Base-by-base conservation (phyloP, 2,329 filamentous ascomycete genomes). In the Aspergillus transmontanensis region DNA sequence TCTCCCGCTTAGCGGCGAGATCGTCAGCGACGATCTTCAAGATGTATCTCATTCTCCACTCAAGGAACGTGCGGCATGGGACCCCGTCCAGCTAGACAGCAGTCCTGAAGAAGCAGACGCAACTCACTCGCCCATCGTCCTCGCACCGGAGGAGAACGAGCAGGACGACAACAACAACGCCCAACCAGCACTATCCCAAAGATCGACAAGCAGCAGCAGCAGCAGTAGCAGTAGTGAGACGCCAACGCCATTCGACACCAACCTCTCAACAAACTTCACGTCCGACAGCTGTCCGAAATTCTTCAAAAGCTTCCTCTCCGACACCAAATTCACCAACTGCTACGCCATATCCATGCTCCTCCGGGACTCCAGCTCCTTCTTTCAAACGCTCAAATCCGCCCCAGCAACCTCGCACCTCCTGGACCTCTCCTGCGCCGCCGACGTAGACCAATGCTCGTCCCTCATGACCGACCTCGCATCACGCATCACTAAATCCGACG, bases 311-410 rank as follows among this genome's bases (percentile, higher is more conserved):
- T 87, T 96, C 70, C 83, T 95, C 57, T 80, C 79, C 54, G 86
- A 92, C 73, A 74, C 84, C 6, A 88, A 86, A 4, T 93, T 95
- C 70, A 85, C 87, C 69, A 76, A 84, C 58, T 98, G 94, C 80
- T 87, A 94, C 68, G 92, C 94, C 0, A 83, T 97, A 62, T 97
- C 94, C 1, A 83, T 97, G 71, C 86, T 98, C 67, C 82, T 98
- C 11, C 75, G 96, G 88, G 93, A 91, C 66, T 97, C 94, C 11
- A 86, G 85, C 58, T 87, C 88, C 46, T 97, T 97, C 80, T 98
- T 98, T 81, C 82, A 92, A 61, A 89, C 89, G 21, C 85, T 90
- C 65, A 89, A 87, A 73, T 90, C 91, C 6, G 83, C 90, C 41
- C 83, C 91, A 57, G 84, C 85, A 69, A 90, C 94, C 64, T 92